phyloP scores from a whole-genome alignment of 1,139 yeast genomes.

The Pichia sp. region DNA sequence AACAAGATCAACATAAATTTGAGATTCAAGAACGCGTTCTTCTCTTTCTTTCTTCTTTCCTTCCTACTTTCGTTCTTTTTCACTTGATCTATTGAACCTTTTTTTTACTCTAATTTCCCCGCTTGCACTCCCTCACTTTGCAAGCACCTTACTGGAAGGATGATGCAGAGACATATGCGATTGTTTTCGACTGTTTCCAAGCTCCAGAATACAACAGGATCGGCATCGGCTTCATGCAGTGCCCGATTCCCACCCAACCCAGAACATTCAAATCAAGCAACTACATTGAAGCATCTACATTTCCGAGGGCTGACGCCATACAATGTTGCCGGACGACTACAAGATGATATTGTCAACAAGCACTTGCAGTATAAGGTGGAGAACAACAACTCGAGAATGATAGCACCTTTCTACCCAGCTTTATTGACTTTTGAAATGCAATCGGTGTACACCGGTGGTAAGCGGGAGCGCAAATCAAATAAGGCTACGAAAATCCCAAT shows the following conservation, averaged over 20 bases:
- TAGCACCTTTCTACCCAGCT: conserved; percentile 25
- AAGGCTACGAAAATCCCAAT: conserved; percentile 27
- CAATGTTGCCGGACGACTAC: conserved; percentile 52
- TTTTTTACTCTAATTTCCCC: too few species aligned
- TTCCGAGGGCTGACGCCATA: conserved; percentile 52
- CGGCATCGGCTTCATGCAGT: too few species aligned
- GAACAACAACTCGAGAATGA: conserved; percentile 13
- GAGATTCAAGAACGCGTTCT: too few species aligned
- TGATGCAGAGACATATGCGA: too few species aligned
- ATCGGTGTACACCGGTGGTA: conserved; percentile 86
- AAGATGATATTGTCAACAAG: conserved; percentile 52
- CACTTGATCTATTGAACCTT: too few species aligned
- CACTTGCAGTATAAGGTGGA: conserved; percentile 34
- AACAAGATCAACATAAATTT: too few species aligned
- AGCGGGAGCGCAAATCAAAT: conserved; percentile 49
- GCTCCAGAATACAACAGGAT: too few species aligned
- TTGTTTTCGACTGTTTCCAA: too few species aligned
- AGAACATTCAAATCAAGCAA: conserved; percentile 4
- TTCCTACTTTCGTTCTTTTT: too few species aligned
- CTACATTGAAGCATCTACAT: conserved; percentile 52
- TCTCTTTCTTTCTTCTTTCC: too few species aligned
- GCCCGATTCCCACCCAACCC: conserved; percentile 10
- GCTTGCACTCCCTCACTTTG: too few species aligned
- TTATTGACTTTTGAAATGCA: conserved; percentile 73
- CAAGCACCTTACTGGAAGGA: too few species aligned